Evolutionary conservation across 139 green algal species (phyloP), one percentile per base, ranked within the genome.

Genomic region (Penium margaritaceum): DNA sequence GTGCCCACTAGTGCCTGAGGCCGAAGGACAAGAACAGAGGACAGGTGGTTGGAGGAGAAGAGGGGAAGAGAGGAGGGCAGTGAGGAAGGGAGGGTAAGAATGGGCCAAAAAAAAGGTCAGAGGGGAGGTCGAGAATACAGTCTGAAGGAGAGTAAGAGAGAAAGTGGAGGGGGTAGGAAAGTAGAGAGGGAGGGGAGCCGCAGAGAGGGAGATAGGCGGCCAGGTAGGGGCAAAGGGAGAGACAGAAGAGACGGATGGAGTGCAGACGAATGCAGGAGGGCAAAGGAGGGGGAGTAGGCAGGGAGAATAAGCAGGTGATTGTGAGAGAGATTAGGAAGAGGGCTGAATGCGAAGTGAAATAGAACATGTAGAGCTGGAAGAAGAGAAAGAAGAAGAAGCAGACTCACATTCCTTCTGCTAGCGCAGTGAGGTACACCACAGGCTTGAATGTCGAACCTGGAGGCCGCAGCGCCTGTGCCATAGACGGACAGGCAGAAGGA

Each of bases 391-490:
- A n/a, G 19, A 57, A 57, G 46, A n/a, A 57, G 12, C 7, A 5
- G 0, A 14, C 68, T 67, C 34, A 70, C 70, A 62, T 79, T 33
- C 83, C 81, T 12, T 67, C 39, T 9, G 80, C 70, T 9, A 87
- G 72, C 3, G 83, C 83, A 19, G 83, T 67, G 21, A 86, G 72
- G 57, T 85, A 87, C 12, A 87, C 83, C 9, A 85, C 46, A 14
- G 81, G 83, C 71, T 87, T 87, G 76, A 87, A 87, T 2, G 78
- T 81, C 21, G 55, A 81, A 5, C 75, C 80, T n/a, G 68, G 41
- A 1, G 51, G 43, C 1, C 81, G 47, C 29, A 58, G 17, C 1
- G 80, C 80, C 65, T 77, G 55, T n/a, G n/a, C n/a, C n/a, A n/a
- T n/a, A n/a, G n/a, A n/a, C n/a, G n/a, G n/a, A n/a, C n/a, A n/a